These are phyloP conservation scores for Eremochloa ophiuroides DNA, from an alignment of 176 grass and related monocot species.

Conservation along the genomic window DNA sequence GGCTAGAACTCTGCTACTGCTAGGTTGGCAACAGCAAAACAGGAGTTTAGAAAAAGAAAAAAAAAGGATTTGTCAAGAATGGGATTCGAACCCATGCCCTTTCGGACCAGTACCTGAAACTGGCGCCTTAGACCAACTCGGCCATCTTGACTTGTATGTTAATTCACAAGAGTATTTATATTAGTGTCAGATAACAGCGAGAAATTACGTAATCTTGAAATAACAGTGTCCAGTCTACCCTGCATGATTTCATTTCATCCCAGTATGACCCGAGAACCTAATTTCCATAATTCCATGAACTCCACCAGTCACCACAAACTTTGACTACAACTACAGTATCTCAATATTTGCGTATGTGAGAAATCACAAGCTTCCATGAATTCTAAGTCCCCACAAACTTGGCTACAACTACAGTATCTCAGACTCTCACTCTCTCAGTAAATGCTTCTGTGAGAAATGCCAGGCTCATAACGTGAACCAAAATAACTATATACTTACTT, in stretches of 20 bases:
- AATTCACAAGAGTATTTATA: no score
- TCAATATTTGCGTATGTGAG: no score
- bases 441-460: not conserved
- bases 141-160: conserved; percentile 83
- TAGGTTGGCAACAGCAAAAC: no score
- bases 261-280: not conserved
- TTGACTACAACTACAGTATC: no score
- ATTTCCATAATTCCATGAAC: not conserved
- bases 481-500: not conserved
- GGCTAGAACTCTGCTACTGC: no score
- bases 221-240: not conserved
- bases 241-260: not conserved
- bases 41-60: no score
- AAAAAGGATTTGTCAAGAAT: conserved; percentile 45
- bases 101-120: conserved; percentile 84
- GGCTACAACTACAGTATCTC: not conserved
- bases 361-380: no score
- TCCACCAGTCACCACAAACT: not conserved
- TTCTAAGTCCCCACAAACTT: not conserved
- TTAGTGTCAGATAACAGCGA: no score
- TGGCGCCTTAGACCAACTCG: conserved; percentile 97
- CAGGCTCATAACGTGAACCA: not conserved
- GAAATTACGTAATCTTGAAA: no score
- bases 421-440: no score
- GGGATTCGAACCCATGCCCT: conserved; percentile 65